Percentiles rank a stretch among this genome's conserved stretches.
phyloP scores from a whole-genome alignment of 768 basidiomycete genomes.

The Galerina sulciceps region DNA sequence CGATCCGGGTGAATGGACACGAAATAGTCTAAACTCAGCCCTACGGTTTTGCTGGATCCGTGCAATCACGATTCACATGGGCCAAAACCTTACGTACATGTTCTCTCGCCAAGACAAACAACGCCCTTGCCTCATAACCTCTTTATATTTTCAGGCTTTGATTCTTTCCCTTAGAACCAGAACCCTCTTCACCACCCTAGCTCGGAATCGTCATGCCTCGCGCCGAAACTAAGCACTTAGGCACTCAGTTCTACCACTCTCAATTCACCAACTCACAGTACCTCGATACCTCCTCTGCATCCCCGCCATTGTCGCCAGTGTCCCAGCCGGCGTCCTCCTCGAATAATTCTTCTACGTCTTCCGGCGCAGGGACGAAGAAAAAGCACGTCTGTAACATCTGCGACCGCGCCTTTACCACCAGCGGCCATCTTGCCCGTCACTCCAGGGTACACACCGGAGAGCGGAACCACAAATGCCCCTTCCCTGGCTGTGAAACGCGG shows the following conservation, averaged over 20 bases:
- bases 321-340: constrained; percentile 15
- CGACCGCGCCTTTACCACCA: constrained; percentile 82
- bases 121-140: constrained; percentile 26
- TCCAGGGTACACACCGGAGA: constrained; percentile 92
- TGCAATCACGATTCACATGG: constrained; percentile 31
- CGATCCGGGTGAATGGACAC: constrained; percentile 26
- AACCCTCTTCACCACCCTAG: constrained; percentile 11
- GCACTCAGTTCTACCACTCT: constrained; percentile 36
- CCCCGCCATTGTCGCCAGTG: constrained; percentile 31
- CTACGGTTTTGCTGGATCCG: constrained; percentile 4
- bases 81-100: constrained; percentile 33
- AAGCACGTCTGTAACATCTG: constrained; percentile 75
- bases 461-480: constrained; percentile 90
- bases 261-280: constrained; percentile 32
- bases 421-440: constrained; percentile 87
- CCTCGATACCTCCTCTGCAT: constrained; percentile 18
- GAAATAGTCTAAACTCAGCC: constrained; percentile 33
- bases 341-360: neutral
- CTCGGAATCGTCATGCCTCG: constrained; percentile 38
- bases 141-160: constrained; percentile 21
- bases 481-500: constrained; percentile 92
- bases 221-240: constrained; percentile 31
- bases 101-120: constrained; percentile 34
- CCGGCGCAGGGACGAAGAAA: constrained; percentile 38
- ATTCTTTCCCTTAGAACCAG: constrained; percentile 13